Evolutionary conservation across 2,329 filamentous ascomycete genomes (phyloP).

Genomic region (Teratosphaeria pseudoeucalypti): DNA sequence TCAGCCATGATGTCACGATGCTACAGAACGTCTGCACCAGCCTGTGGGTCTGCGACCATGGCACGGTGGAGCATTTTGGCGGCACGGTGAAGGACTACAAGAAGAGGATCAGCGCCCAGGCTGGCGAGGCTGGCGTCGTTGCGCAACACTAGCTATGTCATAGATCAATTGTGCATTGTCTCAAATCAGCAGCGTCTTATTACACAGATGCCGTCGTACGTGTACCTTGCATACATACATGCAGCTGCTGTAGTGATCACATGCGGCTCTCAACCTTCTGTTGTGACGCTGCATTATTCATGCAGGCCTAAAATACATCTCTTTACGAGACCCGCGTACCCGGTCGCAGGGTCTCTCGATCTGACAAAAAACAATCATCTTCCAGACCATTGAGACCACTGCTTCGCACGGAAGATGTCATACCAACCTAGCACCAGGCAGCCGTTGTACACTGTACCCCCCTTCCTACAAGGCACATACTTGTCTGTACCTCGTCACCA

Average conservation of each 20-base stretch:
- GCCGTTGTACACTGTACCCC: too few relatives aligned
- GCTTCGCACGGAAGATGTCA: background rate
- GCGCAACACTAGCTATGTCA: constrained; percentile 22
- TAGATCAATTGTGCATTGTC: background rate
- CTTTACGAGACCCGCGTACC: background rate
- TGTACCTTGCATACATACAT: background rate
- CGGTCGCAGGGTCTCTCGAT: background rate
- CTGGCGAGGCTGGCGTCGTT: constrained; percentile 68
- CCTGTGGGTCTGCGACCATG: constrained; percentile 92
- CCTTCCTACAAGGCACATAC: background rate
- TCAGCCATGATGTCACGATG: constrained; percentile 98
- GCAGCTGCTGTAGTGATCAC: background rate
- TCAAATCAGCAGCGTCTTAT: background rate
- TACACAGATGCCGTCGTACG: background rate
- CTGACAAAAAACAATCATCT: background rate
- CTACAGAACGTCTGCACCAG: constrained; percentile 89
- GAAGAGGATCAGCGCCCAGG: constrained; percentile 81
- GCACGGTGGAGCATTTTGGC: constrained; percentile 89
- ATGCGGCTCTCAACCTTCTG: background rate
- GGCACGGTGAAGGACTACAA: constrained; percentile 96
- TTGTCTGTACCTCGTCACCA: background rate
- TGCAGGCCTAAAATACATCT: background rate
- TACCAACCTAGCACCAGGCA: background rate
- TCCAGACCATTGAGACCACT: background rate
- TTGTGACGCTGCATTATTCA: background rate